Evolutionary conservation across 139 green algal species (phyloP).

Genomic region (Eudorina sp.): DNA sequence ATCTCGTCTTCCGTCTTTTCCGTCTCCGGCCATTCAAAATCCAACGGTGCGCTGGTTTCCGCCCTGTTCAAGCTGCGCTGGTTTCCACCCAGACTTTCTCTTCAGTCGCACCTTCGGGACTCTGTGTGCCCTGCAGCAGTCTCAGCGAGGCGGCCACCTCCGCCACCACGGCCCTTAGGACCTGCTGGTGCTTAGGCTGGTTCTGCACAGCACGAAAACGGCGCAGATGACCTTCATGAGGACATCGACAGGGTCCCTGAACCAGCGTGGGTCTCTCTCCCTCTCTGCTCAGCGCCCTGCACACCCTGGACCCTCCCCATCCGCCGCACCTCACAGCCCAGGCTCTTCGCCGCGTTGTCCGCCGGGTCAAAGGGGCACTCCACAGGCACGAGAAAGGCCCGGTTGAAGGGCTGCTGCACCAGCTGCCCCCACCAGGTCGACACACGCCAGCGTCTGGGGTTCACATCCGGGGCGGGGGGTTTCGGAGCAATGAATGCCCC

Average conservation of each 20-base stretch:
- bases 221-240: too few species aligned
- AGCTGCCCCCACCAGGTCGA: slow-evolving; percentile 47
- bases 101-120: slow-evolving; percentile 4
- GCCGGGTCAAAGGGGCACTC: slow-evolving; percentile 55
- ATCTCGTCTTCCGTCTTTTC: too few species aligned
- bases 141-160: slow-evolving; percentile 39
- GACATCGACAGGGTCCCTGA: too few species aligned
- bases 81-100: neutral
- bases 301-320: neutral
- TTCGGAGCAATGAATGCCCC: too few species aligned
- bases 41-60: too few species aligned
- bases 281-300: too few species aligned
- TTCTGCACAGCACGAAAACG: slow-evolving; percentile 9
- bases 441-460: slow-evolving; percentile 42
- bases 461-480: too few species aligned
- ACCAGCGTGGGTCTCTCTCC: too few species aligned
- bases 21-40: too few species aligned
- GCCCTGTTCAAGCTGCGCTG: too few species aligned
- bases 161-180: neutral
- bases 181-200: slow-evolving; percentile 39
- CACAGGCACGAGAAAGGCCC: slow-evolving; percentile 47
- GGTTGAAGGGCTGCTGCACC: slow-evolving; percentile 45
- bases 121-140: slow-evolving; percentile 8
- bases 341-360: slow-evolving; percentile 54
- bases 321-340: slow-evolving; percentile 44